These are phyloP conservation scores for Teunomyces pallodes DNA, from an alignment of 805 yeast species.

Conservation along the genomic window DNA sequence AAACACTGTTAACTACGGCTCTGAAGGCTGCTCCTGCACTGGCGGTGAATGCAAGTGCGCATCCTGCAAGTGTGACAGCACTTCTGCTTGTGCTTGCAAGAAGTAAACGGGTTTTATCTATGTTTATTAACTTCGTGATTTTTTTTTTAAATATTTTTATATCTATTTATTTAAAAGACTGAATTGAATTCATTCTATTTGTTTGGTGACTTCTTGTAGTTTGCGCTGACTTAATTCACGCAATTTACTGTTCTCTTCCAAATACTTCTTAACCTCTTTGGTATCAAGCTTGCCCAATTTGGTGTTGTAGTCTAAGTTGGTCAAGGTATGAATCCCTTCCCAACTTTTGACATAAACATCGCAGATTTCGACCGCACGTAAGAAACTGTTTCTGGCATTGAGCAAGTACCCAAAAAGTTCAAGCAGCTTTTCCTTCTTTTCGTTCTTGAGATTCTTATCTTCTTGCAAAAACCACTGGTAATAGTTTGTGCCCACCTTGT, in stretches of 20 bases:
- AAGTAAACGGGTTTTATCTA: background rate
- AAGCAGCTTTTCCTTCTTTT: conserved; percentile 29
- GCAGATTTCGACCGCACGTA: conserved; percentile 76
- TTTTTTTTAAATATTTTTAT: background rate
- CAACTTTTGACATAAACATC: conserved; percentile 69
- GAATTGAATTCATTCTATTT: background rate
- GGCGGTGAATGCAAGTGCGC: conserved; percentile 6
- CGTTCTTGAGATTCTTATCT: conserved; percentile 9
- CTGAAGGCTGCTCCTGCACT: conserved; percentile 7
- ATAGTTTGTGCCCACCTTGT: conserved; percentile 51
- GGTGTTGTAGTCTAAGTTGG: conserved; percentile 1
- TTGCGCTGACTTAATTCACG: conserved; percentile 17
- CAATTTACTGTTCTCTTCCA: conserved; percentile 23
- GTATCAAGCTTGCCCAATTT: conserved; percentile 17
- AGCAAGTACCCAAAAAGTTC: conserved; percentile 23
- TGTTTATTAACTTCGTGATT: background rate
- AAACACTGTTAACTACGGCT: conserved; percentile 7
- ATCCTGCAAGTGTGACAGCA: background rate
- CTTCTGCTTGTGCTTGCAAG: background rate
- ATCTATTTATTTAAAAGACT: background rate
- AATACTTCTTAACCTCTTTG: conserved; percentile 20
- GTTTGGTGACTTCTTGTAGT: conserved; percentile 8
- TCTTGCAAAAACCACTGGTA: conserved; percentile 31
- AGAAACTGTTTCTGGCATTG: conserved; percentile 46
- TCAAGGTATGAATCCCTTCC: conserved; percentile 58